phyloP scores from a whole-genome alignment of 371 early-diverging fungal species.

The Haplosporangium sp. region DNA sequence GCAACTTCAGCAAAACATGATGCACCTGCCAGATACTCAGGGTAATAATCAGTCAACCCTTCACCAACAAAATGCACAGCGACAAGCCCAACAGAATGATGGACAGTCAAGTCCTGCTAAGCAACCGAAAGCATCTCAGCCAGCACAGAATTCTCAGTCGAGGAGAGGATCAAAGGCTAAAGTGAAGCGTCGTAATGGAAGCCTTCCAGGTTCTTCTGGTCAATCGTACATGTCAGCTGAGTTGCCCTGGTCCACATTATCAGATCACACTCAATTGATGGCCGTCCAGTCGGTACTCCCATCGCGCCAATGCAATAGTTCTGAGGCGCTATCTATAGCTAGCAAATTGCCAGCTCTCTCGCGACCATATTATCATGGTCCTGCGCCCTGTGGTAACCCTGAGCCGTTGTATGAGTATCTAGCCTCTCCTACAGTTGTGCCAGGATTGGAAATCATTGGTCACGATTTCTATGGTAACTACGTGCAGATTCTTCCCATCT shows the following conservation, averaged over 20 bases:
- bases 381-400: slow-evolving; percentile 53
- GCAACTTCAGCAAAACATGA: slow-evolving; percentile 38
- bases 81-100: background rate
- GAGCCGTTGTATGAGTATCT: slow-evolving; percentile 51
- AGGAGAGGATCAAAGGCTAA: slow-evolving; percentile 33
- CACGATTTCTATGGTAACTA: slow-evolving; percentile 51
- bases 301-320: slow-evolving; percentile 13
- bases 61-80: slow-evolving; percentile 6
- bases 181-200: slow-evolving; percentile 29
- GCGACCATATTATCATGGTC: slow-evolving; percentile 35
- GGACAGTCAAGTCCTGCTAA: background rate
- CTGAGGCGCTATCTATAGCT: background rate
- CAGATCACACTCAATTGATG: slow-evolving; percentile 15
- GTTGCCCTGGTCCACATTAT: slow-evolving; percentile 28
- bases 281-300: slow-evolving; percentile 12
- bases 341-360: background rate
- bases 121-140: slow-evolving; percentile 13
- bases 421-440: slow-evolving; percentile 48
- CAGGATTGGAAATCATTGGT: slow-evolving; percentile 53
- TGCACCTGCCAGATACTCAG: slow-evolving; percentile 8
- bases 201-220: slow-evolving; percentile 7
- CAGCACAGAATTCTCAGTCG: slow-evolving; percentile 14
- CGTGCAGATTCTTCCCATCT: slow-evolving; percentile 54
- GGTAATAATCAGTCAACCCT: background rate
- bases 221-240: slow-evolving; percentile 24